Base-by-base conservation (phyloP, 257 asterid species). In the Catharanthus roseus region DNA sequence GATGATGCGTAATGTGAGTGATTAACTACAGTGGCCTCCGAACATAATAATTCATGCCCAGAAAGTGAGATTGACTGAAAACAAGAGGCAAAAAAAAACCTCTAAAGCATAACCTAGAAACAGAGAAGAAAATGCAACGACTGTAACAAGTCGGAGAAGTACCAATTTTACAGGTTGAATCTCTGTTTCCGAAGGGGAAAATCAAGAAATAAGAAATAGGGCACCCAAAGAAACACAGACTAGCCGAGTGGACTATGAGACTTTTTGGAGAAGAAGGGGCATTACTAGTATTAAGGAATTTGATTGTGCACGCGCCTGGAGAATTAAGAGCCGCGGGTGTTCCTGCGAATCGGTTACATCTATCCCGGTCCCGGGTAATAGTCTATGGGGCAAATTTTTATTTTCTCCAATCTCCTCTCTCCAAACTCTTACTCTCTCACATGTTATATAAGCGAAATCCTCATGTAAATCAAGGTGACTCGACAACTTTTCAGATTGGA, bases 191-290 rank as follows among this genome's bases (percentile, higher is more conserved):
- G 12, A 58, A 51, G 51, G 29, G 9, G 21, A 18, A 6, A 33
- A 24, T 9, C n/a, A 18, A 34, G 39, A 23, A n/a, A n/a, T 51
- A 56, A 54, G 73, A 15, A 69, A 54, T 69, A 54, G 65, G 73
- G 73, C 65, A 69, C 12, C 16, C 18, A n/a, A 6, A 38, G n/a
- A 38, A 7, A 3, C 41, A 7, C 9, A 19, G 51, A 68, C 33
- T 2, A 34, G 49, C 60, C 23, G 24, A 23, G 36, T 10, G 21
- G 65, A 38, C 41, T 9, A 4, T 42, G 44, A 44, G 34, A 55
- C 13, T 38, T 38, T n/a, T 69, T 69, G 42, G 42, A 29, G 65
- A 26, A 69, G 73, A 60, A 53, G 26, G 41, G 53, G 42, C 42
- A 38, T 38, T 38, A n/a, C n/a, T n/a, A n/a, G 23, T 8, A 1